Conservation (phyloP, 495 filamentous ascomycete species). For the Entonaema liquescens region DNA sequence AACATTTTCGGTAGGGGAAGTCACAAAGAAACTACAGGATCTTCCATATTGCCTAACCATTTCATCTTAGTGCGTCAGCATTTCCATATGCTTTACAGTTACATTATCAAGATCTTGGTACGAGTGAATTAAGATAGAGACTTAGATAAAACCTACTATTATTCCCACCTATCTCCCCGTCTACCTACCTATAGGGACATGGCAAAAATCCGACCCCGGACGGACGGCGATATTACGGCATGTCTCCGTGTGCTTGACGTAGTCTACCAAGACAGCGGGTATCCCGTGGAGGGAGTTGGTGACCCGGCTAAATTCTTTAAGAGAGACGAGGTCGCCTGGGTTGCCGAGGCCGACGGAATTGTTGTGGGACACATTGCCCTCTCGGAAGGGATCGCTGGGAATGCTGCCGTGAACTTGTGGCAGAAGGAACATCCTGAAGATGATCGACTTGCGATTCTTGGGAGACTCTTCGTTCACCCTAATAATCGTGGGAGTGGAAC, state of each 20-base stretch:
- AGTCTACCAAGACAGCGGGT: constrained; percentile 25
- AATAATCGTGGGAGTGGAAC: constrained; percentile 12
- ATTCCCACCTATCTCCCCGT: not conserved
- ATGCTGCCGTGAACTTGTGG: constrained; percentile 27
- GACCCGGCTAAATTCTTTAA: constrained; percentile 51
- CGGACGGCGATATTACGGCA: constrained; percentile 10
- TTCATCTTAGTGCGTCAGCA: not conserved
- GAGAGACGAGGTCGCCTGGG: constrained; percentile 88
- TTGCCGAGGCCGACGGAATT: constrained; percentile 82
- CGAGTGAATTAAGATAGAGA: not conserved
- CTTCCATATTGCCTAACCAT: no score
- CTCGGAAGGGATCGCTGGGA: not conserved
- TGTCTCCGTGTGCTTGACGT: constrained; percentile 20
- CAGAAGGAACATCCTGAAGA: constrained; percentile 17
- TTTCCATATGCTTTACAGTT: not conserved
- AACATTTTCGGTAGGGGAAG: not conserved
- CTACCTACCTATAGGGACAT: not conserved
- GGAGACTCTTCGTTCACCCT: constrained; percentile 38
- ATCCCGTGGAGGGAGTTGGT: constrained; percentile 26
- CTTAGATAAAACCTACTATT: no score
- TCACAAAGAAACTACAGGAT: no score
- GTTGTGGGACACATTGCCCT: constrained; percentile 48
- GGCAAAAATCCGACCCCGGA: constrained; percentile 25
- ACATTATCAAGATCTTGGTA: not conserved
- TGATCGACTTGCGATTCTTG: constrained; percentile 8